Base-by-base conservation (phyloP, 345 rosid genomes). In the Dipteronia sinensis region DNA sequence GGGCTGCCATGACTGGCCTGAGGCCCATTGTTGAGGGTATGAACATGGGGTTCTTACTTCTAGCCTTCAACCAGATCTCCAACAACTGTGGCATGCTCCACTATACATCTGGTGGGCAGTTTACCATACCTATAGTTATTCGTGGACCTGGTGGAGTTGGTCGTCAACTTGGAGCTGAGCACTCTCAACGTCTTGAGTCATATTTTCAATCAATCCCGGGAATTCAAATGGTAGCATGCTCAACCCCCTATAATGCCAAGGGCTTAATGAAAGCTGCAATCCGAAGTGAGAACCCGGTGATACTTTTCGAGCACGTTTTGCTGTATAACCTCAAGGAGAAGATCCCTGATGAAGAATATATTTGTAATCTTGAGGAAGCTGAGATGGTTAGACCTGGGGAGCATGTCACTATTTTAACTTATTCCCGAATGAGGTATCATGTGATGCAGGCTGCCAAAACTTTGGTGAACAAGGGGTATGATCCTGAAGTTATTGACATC, bases 81-180 rank as follows among this genome's bases (percentile, higher is more conserved):
- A 95, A 95, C 91, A 93, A 93, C 76, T 94, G 99, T 10, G 99
- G 99, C 67, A 95, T 95, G 99, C 97, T 95, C 62, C 99, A 95
- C 78, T 95, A 94, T 86, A 95, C 99, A 44, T 95, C 99, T 6
- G 98, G 99, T 63, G 99, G 99, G 49, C 99, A 95, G 85, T 95
- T 94, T 80, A 92, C 84, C 4, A 94, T 95, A 65, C 99, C 99
- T 0, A 76, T 90, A 10, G 99, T 95, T 42, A 94, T 94, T 71
- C 99, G 98, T 27, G 99, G 99, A n/a, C 99, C 99, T 0, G 99
- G 99, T 71, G 99, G 99, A 73, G 99, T 95, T 16, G 99, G 99
- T 0, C 87, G 99, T 16, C 97, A 95, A 79, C 97, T 92, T 19
- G 99, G 99, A 0, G 98, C 99, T 20, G 99, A 95, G 87, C 99